Conservation (phyloP, 345 rosid genomes). For the Erucastrum elatum region DNA sequence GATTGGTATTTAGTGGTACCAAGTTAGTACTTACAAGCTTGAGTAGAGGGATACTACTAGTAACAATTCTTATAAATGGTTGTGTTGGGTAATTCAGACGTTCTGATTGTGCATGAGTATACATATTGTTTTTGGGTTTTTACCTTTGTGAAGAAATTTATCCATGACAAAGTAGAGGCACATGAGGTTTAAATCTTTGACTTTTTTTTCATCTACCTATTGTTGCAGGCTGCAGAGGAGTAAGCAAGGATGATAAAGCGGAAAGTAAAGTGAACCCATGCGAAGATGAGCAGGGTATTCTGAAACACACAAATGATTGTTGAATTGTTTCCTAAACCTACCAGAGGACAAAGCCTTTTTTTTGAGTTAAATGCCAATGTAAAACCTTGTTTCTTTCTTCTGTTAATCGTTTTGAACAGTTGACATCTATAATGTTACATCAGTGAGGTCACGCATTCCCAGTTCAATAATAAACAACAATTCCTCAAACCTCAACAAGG, state of each 20-base stretch:
- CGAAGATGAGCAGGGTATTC: not conserved
- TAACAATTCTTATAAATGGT: not conserved
- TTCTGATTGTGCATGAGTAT: not conserved
- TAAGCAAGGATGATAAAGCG: not conserved
- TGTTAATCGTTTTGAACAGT: not conserved
- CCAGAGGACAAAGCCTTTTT: not conserved
- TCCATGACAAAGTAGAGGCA: not conserved
- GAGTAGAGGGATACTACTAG: not conserved
- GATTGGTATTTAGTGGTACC: no score
- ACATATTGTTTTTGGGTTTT: not conserved
- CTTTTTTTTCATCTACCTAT: not conserved
- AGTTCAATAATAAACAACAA: not conserved
- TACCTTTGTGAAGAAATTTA: not conserved
- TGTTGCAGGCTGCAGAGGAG: slow-evolving; percentile 26
- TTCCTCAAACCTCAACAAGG: not conserved
- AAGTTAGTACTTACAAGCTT: no score
- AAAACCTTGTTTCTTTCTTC: not conserved
- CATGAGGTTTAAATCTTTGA: not conserved
- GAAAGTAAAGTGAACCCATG: not conserved
- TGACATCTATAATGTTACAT: not conserved
- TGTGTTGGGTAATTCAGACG: not conserved
- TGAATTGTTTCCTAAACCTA: slow-evolving; percentile 18
- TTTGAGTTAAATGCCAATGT: not conserved
- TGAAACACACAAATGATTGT: slow-evolving; percentile 13
- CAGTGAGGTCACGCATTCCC: not conserved